These are phyloP conservation scores for Panicum virgatum DNA, from an alignment of 202 grass and related monocot species.

Conservation along the genomic window DNA sequence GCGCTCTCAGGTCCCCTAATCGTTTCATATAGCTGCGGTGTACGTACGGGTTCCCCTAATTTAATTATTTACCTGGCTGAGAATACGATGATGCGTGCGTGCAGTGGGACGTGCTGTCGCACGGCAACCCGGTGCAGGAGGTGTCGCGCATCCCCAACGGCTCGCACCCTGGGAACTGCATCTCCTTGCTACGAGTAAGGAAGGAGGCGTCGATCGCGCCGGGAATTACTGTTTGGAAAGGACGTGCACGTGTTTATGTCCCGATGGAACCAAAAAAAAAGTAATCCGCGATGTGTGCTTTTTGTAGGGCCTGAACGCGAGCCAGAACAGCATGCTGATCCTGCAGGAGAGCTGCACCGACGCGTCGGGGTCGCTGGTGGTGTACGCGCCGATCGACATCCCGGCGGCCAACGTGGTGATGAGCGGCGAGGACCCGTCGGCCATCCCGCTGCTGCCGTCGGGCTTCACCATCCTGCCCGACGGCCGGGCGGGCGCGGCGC, in stretches of 20 bases:
- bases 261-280: background rate
- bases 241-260: background rate
- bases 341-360: slow-evolving; percentile 93
- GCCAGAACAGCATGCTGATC: slow-evolving; percentile 89
- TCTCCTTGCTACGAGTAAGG: slow-evolving; percentile 81
- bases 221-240: background rate
- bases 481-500: slow-evolving; percentile 38
- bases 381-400: slow-evolving; percentile 76
- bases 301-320: slow-evolving; percentile 68
- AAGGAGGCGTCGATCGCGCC: background rate
- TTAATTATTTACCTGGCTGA: too few relatives aligned
- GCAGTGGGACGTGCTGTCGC: slow-evolving; percentile 89
- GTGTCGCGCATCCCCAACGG: slow-evolving; percentile 66
- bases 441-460: slow-evolving; percentile 71
- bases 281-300: too few relatives aligned
- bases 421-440: slow-evolving; percentile 82
- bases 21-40: background rate
- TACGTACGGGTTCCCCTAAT: too few relatives aligned
- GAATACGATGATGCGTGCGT: background rate
- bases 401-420: slow-evolving; percentile 82
- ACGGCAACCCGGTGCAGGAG: slow-evolving; percentile 76
- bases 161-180: slow-evolving; percentile 69
- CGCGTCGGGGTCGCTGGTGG: slow-evolving; percentile 66
- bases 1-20: slow-evolving; percentile 55
- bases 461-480: slow-evolving; percentile 79